Conservation (phyloP, 2,329 filamentous ascomycete genomes). For the Ophiostoma sp. region DNA sequence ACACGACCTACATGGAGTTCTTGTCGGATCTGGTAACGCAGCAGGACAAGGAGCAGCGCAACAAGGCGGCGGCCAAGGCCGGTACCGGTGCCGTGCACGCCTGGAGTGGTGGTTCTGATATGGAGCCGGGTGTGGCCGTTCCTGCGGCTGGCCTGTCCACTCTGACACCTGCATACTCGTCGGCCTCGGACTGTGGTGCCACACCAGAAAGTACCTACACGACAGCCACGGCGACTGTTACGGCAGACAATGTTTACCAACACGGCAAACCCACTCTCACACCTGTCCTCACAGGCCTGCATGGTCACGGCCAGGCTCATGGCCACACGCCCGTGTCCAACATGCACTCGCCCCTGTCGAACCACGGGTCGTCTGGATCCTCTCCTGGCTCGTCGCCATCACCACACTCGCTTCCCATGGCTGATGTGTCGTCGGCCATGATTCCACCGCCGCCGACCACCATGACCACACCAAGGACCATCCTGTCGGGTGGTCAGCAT, state of each 20-base stretch:
- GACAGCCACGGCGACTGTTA: background rate
- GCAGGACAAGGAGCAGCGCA: background rate
- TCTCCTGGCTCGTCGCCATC: background rate
- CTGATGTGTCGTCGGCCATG: background rate
- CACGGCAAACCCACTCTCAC: background rate
- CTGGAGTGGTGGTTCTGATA: background rate
- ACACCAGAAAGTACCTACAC: background rate
- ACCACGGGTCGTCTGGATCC: background rate
- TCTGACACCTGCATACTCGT: background rate
- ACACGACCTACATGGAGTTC: slow-evolving; percentile 24
- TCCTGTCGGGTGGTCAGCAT: background rate
- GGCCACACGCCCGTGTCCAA: background rate
- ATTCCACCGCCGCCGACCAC: background rate
- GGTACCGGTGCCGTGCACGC: background rate
- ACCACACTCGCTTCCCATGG: background rate
- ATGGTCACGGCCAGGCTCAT: background rate
- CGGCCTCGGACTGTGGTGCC: background rate
- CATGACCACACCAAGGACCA: slow-evolving; percentile 6
- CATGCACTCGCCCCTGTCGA: background rate
- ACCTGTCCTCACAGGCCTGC: background rate
- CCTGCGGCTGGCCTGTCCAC: background rate
- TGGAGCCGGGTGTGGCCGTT: background rate
- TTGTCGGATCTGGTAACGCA: slow-evolving; percentile 20
- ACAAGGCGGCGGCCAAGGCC: background rate
- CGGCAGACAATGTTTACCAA: background rate